These are phyloP conservation scores for Helminthosporium solani DNA, from an alignment of 2,329 filamentous ascomycete species.

Conservation along the genomic window DNA sequence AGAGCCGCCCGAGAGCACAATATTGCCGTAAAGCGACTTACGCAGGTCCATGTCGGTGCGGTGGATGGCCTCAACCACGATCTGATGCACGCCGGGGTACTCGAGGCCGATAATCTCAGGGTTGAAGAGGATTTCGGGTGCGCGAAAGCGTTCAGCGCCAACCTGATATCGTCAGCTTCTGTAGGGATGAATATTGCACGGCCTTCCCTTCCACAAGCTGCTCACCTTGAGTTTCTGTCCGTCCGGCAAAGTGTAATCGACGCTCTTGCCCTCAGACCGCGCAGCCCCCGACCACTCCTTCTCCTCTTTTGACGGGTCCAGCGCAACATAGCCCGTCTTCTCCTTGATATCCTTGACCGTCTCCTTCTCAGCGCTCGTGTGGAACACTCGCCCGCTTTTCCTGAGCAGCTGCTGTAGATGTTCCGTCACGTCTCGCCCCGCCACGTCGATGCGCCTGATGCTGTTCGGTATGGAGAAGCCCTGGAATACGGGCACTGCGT, in stretches of 20 bases:
- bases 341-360: constrained; percentile 98
- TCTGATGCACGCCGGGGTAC: constrained; percentile 96
- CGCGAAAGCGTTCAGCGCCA: constrained; percentile 90
- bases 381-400: constrained; percentile 91
- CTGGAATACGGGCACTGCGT: constrained; percentile 96
- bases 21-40: constrained; percentile 92
- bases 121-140: constrained; percentile 95
- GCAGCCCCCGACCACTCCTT: constrained; percentile 84
- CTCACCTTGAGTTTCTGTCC: constrained; percentile 86
- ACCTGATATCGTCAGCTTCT: constrained; percentile 56
- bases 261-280: constrained; percentile 74
- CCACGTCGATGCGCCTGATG: constrained; percentile 93
- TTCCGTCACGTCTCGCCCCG: constrained; percentile 93
- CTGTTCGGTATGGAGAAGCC: constrained; percentile 96
- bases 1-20: constrained; percentile 92
- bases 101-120: constrained; percentile 96
- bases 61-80: constrained; percentile 93
- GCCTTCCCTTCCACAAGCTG: no score
- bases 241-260: constrained; percentile 88
- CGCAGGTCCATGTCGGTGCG: constrained; percentile 93
- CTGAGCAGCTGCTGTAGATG: constrained; percentile 86
- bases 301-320: constrained; percentile 90
- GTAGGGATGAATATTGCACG: no score
- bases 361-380: constrained; percentile 98
- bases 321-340: constrained; percentile 84